These are phyloP conservation scores for Xylaria digitata DNA, from an alignment of 2,329 filamentous ascomycete species.

Conservation along the genomic window DNA sequence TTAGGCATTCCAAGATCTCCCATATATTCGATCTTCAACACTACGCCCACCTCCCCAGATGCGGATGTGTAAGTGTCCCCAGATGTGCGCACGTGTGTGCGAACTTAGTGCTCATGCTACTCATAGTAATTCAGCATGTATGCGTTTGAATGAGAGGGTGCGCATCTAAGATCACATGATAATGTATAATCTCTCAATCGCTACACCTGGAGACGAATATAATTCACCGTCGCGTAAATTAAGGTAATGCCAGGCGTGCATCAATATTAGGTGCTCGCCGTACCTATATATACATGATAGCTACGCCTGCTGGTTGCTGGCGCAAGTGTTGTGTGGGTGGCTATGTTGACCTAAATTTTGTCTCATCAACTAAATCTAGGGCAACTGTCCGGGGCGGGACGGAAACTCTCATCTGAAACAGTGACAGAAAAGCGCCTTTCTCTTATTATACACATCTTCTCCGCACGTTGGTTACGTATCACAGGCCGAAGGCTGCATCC, in stretches of 20 bases:
- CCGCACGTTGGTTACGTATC: background rate
- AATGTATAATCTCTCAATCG: background rate
- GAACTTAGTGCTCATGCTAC: background rate
- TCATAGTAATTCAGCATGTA: background rate
- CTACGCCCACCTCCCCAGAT: background rate
- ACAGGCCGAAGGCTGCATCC: background rate
- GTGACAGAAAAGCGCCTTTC: background rate
- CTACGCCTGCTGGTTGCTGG: background rate
- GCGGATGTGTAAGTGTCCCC: background rate
- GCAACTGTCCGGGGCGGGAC: background rate
- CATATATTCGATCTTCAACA: background rate
- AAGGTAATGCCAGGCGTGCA: slow-evolving; percentile 3
- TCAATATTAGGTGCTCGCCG: background rate
- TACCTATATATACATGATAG: background rate
- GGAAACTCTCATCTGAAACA: slow-evolving; percentile 1
- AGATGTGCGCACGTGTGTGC: background rate
- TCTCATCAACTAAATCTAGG: background rate
- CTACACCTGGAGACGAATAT: background rate
- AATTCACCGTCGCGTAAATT: background rate
- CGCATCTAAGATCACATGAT: background rate
- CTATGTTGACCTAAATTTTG: background rate
- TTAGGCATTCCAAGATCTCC: background rate
- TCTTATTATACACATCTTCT: background rate
- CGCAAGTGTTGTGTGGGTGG: background rate
- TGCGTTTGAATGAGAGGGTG: background rate